Conservation (phyloP, 108 stramenopile genomes). For the Nitzschia palea region DNA sequence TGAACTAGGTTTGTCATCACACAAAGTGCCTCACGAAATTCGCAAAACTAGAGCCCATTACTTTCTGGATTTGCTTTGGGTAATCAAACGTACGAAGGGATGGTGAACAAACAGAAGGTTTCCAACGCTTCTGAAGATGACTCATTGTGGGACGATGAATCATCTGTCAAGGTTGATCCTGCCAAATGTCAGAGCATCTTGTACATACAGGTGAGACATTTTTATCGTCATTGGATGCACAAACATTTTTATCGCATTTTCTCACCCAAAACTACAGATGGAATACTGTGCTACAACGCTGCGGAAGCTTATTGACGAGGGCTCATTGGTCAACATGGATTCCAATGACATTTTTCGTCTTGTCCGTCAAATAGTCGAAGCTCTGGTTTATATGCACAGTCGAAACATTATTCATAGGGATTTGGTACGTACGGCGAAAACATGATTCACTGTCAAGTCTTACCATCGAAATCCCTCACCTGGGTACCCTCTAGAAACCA, state of each 20-base stretch:
- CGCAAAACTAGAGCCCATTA: conserved; percentile 26
- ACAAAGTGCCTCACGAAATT: no score
- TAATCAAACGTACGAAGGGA: conserved; percentile 22
- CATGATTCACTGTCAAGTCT: background rate
- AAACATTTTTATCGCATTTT: background rate
- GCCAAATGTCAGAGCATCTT: conserved; percentile 32
- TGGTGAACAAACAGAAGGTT: conserved; percentile 13
- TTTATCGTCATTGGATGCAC: background rate
- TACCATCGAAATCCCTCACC: background rate
- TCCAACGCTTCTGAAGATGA: conserved; percentile 6
- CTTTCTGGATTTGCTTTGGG: conserved; percentile 29
- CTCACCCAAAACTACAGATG: conserved; percentile 56
- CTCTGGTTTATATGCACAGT: conserved; percentile 72
- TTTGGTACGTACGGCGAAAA: conserved; percentile 31
- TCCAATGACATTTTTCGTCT: conserved; percentile 66
- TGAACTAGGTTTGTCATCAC: no score
- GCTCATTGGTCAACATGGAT: conserved; percentile 37
- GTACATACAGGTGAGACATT: conserved; percentile 39
- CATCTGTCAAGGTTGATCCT: conserved; percentile 50
- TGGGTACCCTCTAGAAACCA: conserved; percentile 24
- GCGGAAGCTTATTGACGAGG: conserved; percentile 73
- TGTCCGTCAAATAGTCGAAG: conserved; percentile 79
- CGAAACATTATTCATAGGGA: conserved; percentile 71
- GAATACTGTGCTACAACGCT: conserved; percentile 82
- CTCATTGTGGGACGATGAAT: conserved; percentile 42